phyloP scores from a whole-genome alignment of 2,329 filamentous ascomycete genomes.

The Fusarium burgessii region DNA sequence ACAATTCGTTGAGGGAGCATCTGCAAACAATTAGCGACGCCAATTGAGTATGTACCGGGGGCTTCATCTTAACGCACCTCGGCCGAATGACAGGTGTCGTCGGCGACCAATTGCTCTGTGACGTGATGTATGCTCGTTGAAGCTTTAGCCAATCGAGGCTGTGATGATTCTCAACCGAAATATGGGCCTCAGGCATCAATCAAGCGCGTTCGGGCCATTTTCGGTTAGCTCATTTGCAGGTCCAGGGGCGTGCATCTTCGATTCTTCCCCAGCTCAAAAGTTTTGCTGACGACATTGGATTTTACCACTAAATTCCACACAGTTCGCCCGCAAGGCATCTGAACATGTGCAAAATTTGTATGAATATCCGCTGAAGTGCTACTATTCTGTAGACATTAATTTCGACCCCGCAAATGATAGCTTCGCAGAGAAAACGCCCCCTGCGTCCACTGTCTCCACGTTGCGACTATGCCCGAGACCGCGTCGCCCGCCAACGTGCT shows the following conservation, averaged over 20 bases:
- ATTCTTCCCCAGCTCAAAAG: constrained; percentile 54
- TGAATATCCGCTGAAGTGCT: constrained; percentile 58
- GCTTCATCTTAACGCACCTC: constrained; percentile 43
- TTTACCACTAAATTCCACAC: constrained; percentile 58
- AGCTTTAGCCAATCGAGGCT: constrained; percentile 50
- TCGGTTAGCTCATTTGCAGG: constrained; percentile 44
- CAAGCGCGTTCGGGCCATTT: constrained; percentile 44
- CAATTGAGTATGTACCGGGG: constrained; percentile 13
- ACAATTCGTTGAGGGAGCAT: constrained; percentile 72
- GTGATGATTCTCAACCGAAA: constrained; percentile 48
- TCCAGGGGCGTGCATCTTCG: constrained; percentile 44
- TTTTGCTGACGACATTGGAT: constrained; percentile 64
- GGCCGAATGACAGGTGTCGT: constrained; percentile 48
- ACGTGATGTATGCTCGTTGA: constrained; percentile 48
- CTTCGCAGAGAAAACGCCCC: constrained; percentile 66
- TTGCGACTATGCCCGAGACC: constrained; percentile 69
- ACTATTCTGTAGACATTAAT: constrained; percentile 67
- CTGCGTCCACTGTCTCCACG: constrained; percentile 57
- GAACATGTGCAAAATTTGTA: constrained; percentile 67
- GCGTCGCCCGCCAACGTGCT: constrained; percentile 64
- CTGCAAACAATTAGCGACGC: constrained; percentile 52
- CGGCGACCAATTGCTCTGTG: constrained; percentile 55
- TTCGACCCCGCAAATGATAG: constrained; percentile 68
- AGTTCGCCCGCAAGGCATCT: constrained; percentile 61
- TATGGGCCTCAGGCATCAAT: constrained; percentile 52